Evolutionary conservation across 2,329 filamentous ascomycete species (phyloP).

Genomic region (Microcyclospora tardicrescens): DNA sequence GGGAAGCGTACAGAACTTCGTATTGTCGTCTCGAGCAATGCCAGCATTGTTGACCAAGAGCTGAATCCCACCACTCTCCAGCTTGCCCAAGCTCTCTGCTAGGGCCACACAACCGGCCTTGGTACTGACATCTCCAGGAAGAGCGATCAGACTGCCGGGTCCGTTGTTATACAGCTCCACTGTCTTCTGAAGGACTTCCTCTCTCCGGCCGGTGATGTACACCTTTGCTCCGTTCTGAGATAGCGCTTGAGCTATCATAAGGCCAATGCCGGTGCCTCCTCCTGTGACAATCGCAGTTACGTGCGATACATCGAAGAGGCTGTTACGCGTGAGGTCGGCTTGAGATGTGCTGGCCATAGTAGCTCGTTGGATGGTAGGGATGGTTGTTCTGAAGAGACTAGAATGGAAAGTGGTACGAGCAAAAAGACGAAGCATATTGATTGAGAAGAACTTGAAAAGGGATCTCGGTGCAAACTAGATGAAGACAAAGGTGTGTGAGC

Average conservation of each 20-base stretch:
- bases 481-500: too few relatives aligned
- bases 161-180: constrained; percentile 34
- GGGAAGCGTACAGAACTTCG: constrained; percentile 29
- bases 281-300: constrained; percentile 34
- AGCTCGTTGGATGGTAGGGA: constrained; percentile 7
- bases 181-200: constrained; percentile 31
- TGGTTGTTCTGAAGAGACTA: constrained; percentile 8
- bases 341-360: constrained; percentile 9
- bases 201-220: constrained; percentile 34
- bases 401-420: constrained; percentile 7
- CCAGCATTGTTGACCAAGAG: constrained; percentile 43
- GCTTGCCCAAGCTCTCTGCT: constrained; percentile 28
- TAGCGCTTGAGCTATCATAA: constrained; percentile 27
- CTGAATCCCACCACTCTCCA: constrained; percentile 41
- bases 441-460: background rate
- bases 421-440: constrained; percentile 9
- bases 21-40: constrained; percentile 39
- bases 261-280: constrained; percentile 31
- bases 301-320: constrained; percentile 34
- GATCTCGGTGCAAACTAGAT: background rate
- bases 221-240: constrained; percentile 29
- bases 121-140: constrained; percentile 36
- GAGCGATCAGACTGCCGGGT: constrained; percentile 28
- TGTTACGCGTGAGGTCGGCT: constrained; percentile 3
- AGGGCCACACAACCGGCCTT: constrained; percentile 36